A percentile compares a stretch with the other conserved stretches of the same genome.
phyloP scores from a whole-genome alignment of 192 early-diverging fungal genomes.

The Martensiomyces pterosporus region DNA sequence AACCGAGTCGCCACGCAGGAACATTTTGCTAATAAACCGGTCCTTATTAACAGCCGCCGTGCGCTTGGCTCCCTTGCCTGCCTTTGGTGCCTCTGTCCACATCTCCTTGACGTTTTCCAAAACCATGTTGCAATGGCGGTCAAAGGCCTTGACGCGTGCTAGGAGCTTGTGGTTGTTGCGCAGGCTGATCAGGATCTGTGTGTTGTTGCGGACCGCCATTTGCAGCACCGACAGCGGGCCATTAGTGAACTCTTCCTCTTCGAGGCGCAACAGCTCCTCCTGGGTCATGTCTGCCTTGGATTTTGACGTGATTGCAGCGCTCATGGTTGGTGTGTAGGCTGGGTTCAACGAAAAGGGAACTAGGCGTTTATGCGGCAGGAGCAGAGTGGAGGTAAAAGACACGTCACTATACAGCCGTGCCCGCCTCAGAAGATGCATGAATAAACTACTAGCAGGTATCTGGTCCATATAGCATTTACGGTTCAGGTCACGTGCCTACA shows the following conservation, averaged over 20 bases:
- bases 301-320: constrained; percentile 43
- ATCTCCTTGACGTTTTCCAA: constrained; percentile 99
- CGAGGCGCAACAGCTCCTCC: constrained; percentile 82
- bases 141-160: constrained; percentile 97
- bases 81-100: constrained; percentile 93
- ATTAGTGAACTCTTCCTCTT: constrained; percentile 93
- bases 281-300: constrained; percentile 47
- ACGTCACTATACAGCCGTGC: too few relatives aligned
- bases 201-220: constrained; percentile 91
- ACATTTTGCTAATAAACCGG: constrained; percentile 97
- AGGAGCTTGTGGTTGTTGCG: constrained; percentile 98
- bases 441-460: too few relatives aligned
- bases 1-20: constrained; percentile 95
- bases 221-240: constrained; percentile 95
- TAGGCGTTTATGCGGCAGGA: too few relatives aligned
- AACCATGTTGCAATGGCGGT: constrained; percentile 99
- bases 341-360: too few relatives aligned
- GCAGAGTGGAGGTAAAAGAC: too few relatives aligned
- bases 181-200: constrained; percentile 94
- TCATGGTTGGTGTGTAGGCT: too few relatives aligned
- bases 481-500: too few relatives aligned
- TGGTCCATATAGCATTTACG: too few relatives aligned
- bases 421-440: too few relatives aligned
- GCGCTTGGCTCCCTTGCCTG: constrained; percentile 88
- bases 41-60: constrained; percentile 96